Evolutionary conservation across 805 yeast genomes (phyloP).

Genomic region (Starmerella vaccinii): DNA sequence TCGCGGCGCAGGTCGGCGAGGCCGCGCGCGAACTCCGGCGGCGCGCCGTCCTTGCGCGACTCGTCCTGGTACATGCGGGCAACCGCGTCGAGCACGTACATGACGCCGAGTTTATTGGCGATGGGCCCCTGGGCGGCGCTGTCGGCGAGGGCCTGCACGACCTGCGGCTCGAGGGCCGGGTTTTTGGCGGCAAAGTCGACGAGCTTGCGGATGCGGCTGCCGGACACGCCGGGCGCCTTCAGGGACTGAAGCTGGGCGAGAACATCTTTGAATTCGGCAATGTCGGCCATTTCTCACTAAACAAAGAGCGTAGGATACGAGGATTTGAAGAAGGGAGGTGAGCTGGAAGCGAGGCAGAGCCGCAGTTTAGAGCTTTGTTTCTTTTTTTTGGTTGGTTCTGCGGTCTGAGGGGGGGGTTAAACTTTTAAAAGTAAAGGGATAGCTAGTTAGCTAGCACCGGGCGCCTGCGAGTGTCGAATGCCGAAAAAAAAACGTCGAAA

Average conservation of each 20-base stretch:
- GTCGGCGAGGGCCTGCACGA: constrained; percentile 44
- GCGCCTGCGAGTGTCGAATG: constrained; percentile 1
- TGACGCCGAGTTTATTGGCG: constrained; percentile 77
- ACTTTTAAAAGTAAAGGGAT: constrained; percentile 5
- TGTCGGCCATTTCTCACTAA: constrained; percentile 2
- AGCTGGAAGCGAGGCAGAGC: too few species aligned
- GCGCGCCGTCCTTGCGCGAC: constrained; percentile 42
- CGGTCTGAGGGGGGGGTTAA: constrained; percentile 3
- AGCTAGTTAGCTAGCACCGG: constrained; percentile 6
- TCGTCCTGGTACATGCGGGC: constrained; percentile 76
- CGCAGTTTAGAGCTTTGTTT: background rate
- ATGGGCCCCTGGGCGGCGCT: constrained; percentile 65
- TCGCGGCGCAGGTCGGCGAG: constrained; percentile 8
- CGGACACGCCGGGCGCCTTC: constrained; percentile 81
- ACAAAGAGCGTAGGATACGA: too few species aligned
- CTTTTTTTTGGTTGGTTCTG: background rate
- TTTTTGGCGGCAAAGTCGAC: constrained; percentile 58
- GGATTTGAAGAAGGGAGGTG: background rate
- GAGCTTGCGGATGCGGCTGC: constrained; percentile 81
- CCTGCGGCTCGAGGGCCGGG: constrained; percentile 36
- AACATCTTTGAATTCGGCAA: constrained; percentile 6
- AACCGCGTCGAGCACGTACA: constrained; percentile 86
- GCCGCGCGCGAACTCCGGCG: constrained; percentile 5
- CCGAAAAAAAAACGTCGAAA: background rate
- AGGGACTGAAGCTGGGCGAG: constrained; percentile 27